These are phyloP conservation scores for Botrytis elliptica DNA, from an alignment of 2,329 filamentous ascomycete genomes.

Conservation along the genomic window DNA sequence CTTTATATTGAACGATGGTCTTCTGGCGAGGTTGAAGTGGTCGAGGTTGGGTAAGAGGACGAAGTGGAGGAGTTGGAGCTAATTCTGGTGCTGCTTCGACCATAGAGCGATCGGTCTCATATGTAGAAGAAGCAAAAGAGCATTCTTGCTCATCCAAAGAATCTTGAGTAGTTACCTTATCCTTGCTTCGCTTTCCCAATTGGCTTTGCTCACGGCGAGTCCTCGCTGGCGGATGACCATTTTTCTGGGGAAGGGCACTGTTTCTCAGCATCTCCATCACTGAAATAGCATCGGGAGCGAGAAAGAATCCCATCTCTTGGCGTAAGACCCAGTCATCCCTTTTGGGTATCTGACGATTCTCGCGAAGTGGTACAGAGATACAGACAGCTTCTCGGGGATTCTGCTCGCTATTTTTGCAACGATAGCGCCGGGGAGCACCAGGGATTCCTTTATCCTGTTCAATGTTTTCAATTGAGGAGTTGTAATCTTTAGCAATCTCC, in stretches of 20 bases:
- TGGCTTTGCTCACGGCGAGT: too few relatives aligned
- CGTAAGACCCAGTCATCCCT: neutral
- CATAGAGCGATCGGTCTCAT: neutral
- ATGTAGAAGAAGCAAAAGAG: neutral
- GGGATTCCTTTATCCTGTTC: neutral
- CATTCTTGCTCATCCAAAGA: neutral
- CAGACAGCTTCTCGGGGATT: neutral
- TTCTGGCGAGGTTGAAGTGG: neutral
- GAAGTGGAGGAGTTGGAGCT: neutral
- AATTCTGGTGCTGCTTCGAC: neutral
- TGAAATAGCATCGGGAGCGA: neutral
- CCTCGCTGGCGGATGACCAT: neutral
- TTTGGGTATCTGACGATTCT: neutral
- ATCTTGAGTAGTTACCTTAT: too few relatives aligned
- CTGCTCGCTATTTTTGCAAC: neutral
- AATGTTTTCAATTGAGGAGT: neutral
- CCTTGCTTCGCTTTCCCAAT: neutral
- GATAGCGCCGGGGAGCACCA: conserved; percentile 16
- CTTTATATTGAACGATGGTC: neutral
- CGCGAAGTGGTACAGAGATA: conserved; percentile 3
- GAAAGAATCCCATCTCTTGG: conserved; percentile 9
- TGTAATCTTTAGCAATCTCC: conserved; percentile 5
- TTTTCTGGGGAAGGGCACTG: neutral
- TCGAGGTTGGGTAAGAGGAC: neutral
- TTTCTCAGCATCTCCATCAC: neutral